Conservation (phyloP, 2,329 filamentous ascomycete genomes). For the Akanthomyces muscarius region DNA sequence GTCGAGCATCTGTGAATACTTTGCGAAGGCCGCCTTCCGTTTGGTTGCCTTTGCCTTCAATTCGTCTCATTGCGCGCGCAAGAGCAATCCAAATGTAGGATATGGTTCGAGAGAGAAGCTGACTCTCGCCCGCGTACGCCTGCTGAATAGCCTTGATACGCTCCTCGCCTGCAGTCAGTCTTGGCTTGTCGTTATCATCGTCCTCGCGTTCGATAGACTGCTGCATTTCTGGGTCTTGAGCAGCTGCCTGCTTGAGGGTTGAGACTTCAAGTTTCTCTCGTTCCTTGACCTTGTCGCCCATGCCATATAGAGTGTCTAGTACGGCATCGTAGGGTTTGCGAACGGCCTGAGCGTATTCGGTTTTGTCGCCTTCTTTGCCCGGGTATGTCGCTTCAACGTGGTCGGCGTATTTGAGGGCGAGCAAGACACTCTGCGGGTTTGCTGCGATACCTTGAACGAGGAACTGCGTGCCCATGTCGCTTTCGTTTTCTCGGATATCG, state of each 20-base stretch:
- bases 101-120: slow-evolving; percentile 75
- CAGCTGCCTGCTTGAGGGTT: slow-evolving; percentile 51
- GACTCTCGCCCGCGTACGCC: slow-evolving; percentile 67
- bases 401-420: slow-evolving; percentile 87
- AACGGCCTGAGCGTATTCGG: slow-evolving; percentile 72
- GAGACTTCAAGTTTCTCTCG: slow-evolving; percentile 56
- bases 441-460: slow-evolving; percentile 77
- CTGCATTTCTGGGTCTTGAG: slow-evolving; percentile 34
- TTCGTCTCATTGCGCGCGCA: slow-evolving; percentile 87
- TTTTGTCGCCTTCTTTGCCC: slow-evolving; percentile 72
- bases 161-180: slow-evolving; percentile 59
- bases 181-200: slow-evolving; percentile 44
- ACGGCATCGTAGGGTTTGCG: slow-evolving; percentile 80
- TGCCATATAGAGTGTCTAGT: slow-evolving; percentile 80
- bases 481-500: slow-evolving; percentile 58
- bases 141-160: slow-evolving; percentile 60
- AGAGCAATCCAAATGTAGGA: slow-evolving; percentile 94
- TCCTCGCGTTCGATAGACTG: slow-evolving; percentile 42
- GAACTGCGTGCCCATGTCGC: slow-evolving; percentile 65
- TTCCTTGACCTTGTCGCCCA: slow-evolving; percentile 69
- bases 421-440: slow-evolving; percentile 88
- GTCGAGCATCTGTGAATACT: slow-evolving; percentile 84
- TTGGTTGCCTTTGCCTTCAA: slow-evolving; percentile 74
- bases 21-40: slow-evolving; percentile 75
- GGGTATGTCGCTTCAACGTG: slow-evolving; percentile 76